These are phyloP conservation scores for Trichoderma gracile DNA, from an alignment of 2,329 filamentous ascomycete genomes.

Conservation along the genomic window DNA sequence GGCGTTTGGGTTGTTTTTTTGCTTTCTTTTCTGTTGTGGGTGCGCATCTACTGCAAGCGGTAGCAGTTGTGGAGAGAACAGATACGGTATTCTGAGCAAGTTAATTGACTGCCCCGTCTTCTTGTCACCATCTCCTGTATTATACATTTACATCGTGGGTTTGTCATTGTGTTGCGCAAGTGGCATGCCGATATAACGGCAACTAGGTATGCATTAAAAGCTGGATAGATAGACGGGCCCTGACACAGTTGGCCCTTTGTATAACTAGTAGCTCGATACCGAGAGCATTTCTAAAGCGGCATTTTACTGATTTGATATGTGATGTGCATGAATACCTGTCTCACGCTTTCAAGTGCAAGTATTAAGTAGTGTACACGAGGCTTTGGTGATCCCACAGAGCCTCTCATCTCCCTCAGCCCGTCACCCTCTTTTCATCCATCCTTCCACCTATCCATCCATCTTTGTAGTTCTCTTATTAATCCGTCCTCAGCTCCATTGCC, in stretches of 20 bases:
- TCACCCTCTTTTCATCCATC: no score
- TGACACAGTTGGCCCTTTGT: background rate
- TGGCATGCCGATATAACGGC: background rate
- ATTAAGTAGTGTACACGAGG: constrained; percentile 1
- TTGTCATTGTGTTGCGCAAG: background rate
- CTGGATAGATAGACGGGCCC: constrained; percentile 2
- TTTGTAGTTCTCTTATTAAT: background rate
- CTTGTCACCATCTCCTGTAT: background rate
- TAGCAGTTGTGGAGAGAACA: background rate
- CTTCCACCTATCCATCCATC: background rate
- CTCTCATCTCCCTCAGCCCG: background rate
- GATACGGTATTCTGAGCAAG: background rate
- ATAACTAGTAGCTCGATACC: background rate
- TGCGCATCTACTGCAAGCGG: background rate
- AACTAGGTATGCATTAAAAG: background rate
- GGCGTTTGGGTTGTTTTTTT: background rate
- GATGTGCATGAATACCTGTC: background rate
- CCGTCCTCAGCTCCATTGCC: background rate
- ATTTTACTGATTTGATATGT: background rate
- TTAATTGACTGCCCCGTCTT: background rate
- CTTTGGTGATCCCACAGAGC: background rate
- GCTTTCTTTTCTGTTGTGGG: background rate
- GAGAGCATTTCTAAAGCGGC: background rate
- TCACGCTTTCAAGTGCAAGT: background rate
- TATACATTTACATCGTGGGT: background rate